Conservation (phyloP, 2,329 filamentous ascomycete genomes). For the Aschersonia sp. region DNA sequence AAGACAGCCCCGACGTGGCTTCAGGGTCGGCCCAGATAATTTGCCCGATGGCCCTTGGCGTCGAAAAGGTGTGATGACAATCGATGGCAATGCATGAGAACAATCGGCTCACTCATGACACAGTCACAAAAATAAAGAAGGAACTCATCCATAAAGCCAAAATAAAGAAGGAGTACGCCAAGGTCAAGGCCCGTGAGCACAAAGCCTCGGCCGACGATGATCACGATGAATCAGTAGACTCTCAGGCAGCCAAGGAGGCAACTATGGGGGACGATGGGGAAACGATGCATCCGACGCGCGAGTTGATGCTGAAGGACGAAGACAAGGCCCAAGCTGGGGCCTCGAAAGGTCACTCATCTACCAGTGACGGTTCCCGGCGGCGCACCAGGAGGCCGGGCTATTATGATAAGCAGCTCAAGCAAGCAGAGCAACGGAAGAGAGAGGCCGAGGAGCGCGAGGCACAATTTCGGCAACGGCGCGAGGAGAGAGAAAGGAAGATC, state of each 20-base stretch:
- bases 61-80: constrained; percentile 44
- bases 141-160: constrained; percentile 85
- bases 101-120: not conserved
- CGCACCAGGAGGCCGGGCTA: constrained; percentile 32
- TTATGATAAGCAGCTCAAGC: constrained; percentile 49
- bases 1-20: constrained; percentile 52
- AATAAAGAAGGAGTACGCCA: constrained; percentile 82
- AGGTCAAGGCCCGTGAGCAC: constrained; percentile 48
- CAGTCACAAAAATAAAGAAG: constrained; percentile 79
- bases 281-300: constrained; percentile 20
- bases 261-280: constrained; percentile 8
- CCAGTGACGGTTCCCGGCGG: constrained; percentile 17
- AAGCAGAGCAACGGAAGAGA: constrained; percentile 26
- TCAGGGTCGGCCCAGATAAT: constrained; percentile 77
- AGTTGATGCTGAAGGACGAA: constrained; percentile 25
- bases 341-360: constrained; percentile 2
- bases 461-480: constrained; percentile 32
- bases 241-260: constrained; percentile 6
- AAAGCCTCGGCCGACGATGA: constrained; percentile 9
- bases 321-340: constrained; percentile 18
- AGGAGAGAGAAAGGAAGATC: constrained; percentile 49
- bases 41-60: constrained; percentile 79
- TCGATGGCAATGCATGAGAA: not conserved
- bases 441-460: constrained; percentile 26
- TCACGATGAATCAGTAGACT: constrained; percentile 5